Base-by-base conservation (phyloP, 106 monocot genomes). In the Platanthera guangdongensis region DNA sequence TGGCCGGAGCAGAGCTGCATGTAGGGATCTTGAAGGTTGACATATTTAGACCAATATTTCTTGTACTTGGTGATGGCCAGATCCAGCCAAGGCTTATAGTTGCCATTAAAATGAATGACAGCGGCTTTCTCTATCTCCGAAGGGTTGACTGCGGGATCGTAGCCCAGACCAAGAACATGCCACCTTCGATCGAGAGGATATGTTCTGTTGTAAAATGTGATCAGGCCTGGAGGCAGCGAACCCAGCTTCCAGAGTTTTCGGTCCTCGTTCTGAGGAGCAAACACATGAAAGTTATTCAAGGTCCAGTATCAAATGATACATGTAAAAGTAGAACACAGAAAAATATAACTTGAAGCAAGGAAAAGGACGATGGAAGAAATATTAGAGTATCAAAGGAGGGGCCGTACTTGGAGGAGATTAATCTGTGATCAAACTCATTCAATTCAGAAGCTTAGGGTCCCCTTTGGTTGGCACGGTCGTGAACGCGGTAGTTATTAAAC, bases 81-180 rank as follows among this genome's bases (percentile, higher is more conserved):
- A 73, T 91, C 88, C 48, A 91, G 67, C 91, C 88, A 88, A 12
- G 91, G 91, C 78, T 91, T 91, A 65, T 84, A 91, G 68, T 91
- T 88, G 5, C 88, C 91, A 45, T 88, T 91, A 73, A 88, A 91
- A 73, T 91, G 91, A 55, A 88, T 65, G 14, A 91, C 91, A 7
- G 82, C 91, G 3, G 86, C 88, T 0, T 80, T 75, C 18, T 86
- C 78, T 6, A 91, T 84, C 22, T 82, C 78, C 9, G 57, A 52
- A 12, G 74, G 67, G 52, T 77, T 78, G 2, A 91, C 71, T 13
- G 85, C 81, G 10, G 86, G 82, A 76, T 91, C 88, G 68, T 91
- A 91, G 50, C 91, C 91, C 13, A 91, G 86, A 16, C 91, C 91
- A 62, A 91, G 71, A 4, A 91, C 88, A 39, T 91, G 91, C 91